Evolutionary conservation across 805 yeast species (phyloP), one percentile per base, ranked within the genome.

Genomic region (Wickerhamomyces kurtzmanii): DNA sequence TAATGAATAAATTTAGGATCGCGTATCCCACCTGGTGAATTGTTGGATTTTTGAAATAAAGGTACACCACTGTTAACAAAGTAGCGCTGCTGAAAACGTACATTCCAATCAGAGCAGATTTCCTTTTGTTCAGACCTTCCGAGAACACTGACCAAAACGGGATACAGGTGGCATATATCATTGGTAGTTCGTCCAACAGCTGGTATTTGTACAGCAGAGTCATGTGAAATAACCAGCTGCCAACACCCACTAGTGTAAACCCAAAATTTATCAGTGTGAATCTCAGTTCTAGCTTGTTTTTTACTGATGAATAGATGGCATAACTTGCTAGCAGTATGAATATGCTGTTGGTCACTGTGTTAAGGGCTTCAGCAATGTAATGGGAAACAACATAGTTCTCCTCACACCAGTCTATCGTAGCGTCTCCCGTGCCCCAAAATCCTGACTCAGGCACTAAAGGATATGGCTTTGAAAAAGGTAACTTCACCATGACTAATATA

Each of bases 331-430:
- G 51, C 6, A 66, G 40, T 22, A 70, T 56, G 40, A 73, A 75
- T 19, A 60, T 59, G 3, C 65, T 54, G 38, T 91, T 91, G 23
- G 98, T 85, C 16, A 75, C 43, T 3, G 96, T 83, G 49, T 91
- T 91, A 33, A 89, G 67, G 31, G 84, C 80, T 51, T 91, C 98
- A 4, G 97, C 96, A 29, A 91, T 65, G 45, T 82, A 91, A 9
- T 68, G 69, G 9, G 89, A 69, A 2, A 87, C 82, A 8, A 86
- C 89, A 49, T 89, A 89, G 58, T 89, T 89, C 53, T 91, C 97
- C 47, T 89, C 98, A 56, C 98, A 89, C 97, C 97, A 89, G 48
- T 89, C 98, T 21, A 91, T 91, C n/a, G 97, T 87, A 21, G 95
- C 71, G 1, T 97, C 86, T 3, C 82, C 81, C 5, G 62, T 57